Base-by-base conservation (phyloP, 257 asterid species). In the Galeopsis tetrahit region DNA sequence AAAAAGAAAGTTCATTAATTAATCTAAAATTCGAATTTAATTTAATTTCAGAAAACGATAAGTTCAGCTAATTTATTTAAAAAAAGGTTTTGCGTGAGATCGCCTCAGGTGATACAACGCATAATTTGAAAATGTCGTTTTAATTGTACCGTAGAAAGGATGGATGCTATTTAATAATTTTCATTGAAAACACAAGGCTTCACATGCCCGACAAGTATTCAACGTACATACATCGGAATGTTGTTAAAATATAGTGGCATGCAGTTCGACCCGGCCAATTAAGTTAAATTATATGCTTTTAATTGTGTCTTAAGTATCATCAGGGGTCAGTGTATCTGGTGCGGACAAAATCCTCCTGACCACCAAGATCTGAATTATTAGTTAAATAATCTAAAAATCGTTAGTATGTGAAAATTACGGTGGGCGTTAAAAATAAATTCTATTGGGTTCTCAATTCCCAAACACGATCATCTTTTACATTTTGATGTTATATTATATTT, bases 191-290 rank as follows among this genome's bases (percentile, higher is more conserved):
- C 10, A 8, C 15, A 5, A 48, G 55, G 55, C 55, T 53, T 55
- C 61, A 7, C 61, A 55, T 55, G 35, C 61, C 34, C 61, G 61
- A 55, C 61, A 55, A 17, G 35, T 55, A 55, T 55, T 53, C 61
- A 21, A 55, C 13, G 2, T 21, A 21, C 28, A 21, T 21, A 21
- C 35, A 55, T 17, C 35, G 61, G 61, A 17, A 17, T 21, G 28
- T 35, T 7, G 21, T 28, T 7, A 51, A 17, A 55, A 55, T 15
- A 52, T 7, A 17, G 59, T 14, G 58, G 4, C 10, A 52, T 52
- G 58, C 58, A 15, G 32, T 52, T 52, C 33, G 10, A 52, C 17
- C 11, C 11, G n/a, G n/a, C 4, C n/a, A 48, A 48, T 4, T 11
- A 46, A 46, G 17, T 48, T 13, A 6, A 48, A 13, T 48, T 3